Base-by-base conservation (phyloP, 2,329 filamentous ascomycete genomes). In the Fusarium miscanthi region DNA sequence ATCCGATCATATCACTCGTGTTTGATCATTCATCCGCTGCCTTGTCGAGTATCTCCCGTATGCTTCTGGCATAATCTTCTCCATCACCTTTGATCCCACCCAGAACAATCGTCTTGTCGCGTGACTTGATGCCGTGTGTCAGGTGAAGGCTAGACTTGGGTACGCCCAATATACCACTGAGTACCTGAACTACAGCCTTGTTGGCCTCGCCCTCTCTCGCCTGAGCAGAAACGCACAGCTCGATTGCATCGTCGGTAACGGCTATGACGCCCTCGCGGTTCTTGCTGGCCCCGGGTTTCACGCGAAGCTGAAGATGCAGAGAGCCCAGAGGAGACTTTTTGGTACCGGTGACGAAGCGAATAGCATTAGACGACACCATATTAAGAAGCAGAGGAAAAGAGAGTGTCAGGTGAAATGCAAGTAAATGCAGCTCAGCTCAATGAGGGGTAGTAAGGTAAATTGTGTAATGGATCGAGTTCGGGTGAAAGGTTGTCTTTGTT, bases 161-260 rank as follows among this genome's bases (percentile, higher is more conserved):
- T 11, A 91, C 82, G 4, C 84, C 83, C 5, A 93, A 84, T 10
- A 86, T 84, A 76, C 89, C 83, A 70, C 91, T 90, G 61, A 94
- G 82, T 8, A 93, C 81, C 41, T 87, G 84, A 53, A 89, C 81
- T 5, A 93, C 89, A 8, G 91, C 91, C 77, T 87, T 88, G 77
- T 94, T 94, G 9, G 92, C 89, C 77, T 92, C 90, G 19, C 91
- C 91, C 19, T 93, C 90, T 67, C 87, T 85, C 16, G 92, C 86
- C 70, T 87, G 90, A 0, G 90, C 91, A 2, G 91, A 82, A 5
- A 93, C 91, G 52, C 90, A 91, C 3, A 94, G 79, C 66, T 92
- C 87, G 51, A 94, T 85, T 5, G 82, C 82, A 11, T 88, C 85
- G 30, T 89, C 85, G 0, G 86, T 86, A 8, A 94, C 80, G 2